Conservation (phyloP, 352 stramenopile species). For the Plasmopara muralis region DNA sequence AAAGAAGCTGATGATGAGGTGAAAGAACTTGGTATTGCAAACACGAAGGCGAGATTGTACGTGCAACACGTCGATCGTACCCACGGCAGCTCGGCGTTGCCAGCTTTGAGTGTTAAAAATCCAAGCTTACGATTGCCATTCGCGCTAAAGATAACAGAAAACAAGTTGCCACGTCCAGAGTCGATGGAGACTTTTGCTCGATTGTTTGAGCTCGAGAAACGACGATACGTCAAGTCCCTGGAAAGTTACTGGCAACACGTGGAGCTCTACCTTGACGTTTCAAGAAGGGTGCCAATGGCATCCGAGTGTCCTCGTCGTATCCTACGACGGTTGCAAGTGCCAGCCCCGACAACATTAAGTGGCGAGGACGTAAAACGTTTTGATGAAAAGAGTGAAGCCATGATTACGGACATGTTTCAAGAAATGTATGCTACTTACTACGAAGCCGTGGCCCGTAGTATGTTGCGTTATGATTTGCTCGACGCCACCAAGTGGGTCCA, state of each 20-base stretch:
- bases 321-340: constrained; percentile 63
- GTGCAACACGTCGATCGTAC: constrained; percentile 61
- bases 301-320: constrained; percentile 55
- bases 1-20: constrained; percentile 4
- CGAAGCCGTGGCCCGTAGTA: constrained; percentile 62
- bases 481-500: constrained; percentile 57
- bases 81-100: constrained; percentile 50
- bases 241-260: constrained; percentile 81
- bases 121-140: constrained; percentile 28
- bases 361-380: constrained; percentile 35
- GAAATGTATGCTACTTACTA: constrained; percentile 77
- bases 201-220: constrained; percentile 77
- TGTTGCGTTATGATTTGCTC: constrained; percentile 86
- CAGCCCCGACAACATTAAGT: constrained; percentile 41
- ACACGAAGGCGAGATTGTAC: constrained; percentile 50
- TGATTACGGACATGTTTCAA: constrained; percentile 72
- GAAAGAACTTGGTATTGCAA: constrained; percentile 39
- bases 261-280: constrained; percentile 45
- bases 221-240: constrained; percentile 70
- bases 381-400: constrained; percentile 54
- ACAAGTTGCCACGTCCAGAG: constrained; percentile 28
- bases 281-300: constrained; percentile 56
- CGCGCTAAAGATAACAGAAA: constrained; percentile 30
- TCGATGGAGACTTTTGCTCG: constrained; percentile 47
- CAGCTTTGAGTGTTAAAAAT: constrained; percentile 28